Percentiles rank a stretch among this genome's conserved stretches.
Evolutionary conservation across 129 eudicot genomes (phyloP).

Genomic region (Artemisia annua): DNA sequence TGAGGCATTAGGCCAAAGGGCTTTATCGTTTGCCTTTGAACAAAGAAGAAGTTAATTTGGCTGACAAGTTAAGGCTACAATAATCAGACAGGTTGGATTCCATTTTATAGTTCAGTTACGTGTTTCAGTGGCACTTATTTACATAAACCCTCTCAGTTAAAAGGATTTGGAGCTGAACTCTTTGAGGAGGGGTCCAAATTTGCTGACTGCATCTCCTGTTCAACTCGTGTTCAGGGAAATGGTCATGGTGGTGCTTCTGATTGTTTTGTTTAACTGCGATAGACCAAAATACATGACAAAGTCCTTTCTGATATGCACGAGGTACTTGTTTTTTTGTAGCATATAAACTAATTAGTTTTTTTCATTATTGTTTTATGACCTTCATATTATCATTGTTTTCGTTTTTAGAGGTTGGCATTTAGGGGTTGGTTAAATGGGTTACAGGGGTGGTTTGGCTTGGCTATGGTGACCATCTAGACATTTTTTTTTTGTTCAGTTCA

Average conservation of each 20-base stretch:
- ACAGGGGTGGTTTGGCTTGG: constrained; percentile 5
- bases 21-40: constrained; percentile 77
- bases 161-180: constrained; percentile 97
- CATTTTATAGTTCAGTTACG: constrained; percentile 9
- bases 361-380: not conserved
- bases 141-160: constrained; percentile 55
- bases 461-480: not conserved
- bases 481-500: not conserved
- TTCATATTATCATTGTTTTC: not conserved
- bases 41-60: constrained; percentile 95
- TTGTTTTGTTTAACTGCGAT: constrained; percentile 76
- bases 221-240: constrained; percentile 89
- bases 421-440: not conserved
- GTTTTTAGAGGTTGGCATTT: not conserved
- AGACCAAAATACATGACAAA: constrained; percentile 82
- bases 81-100: constrained; percentile 72
- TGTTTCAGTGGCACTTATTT: constrained; percentile 19
- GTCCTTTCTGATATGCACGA: constrained; percentile 95
- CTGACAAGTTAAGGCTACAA: constrained; percentile 80
- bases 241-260: constrained; percentile 63
- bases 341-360: not conserved
- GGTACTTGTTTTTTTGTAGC: constrained; percentile 47
- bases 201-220: constrained; percentile 61
- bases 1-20: constrained; percentile 95
- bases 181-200: constrained; percentile 90